Base-by-base conservation (phyloP, 1,139 yeast genomes). In the Trichomonascaceae sp. region DNA sequence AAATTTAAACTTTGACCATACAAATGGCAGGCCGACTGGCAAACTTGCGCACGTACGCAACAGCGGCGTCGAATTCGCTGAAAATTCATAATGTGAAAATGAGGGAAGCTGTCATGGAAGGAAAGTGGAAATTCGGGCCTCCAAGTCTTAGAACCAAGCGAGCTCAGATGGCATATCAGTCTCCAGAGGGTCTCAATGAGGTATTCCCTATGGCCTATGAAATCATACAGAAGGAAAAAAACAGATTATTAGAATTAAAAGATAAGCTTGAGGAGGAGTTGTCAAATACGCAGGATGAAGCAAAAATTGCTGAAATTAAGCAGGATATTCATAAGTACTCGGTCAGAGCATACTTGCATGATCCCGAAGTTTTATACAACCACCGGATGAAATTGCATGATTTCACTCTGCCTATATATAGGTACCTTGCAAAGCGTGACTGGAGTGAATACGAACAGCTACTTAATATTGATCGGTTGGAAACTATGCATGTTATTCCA, bases 381-480 rank as follows among this genome's bases (percentile, higher is more conserved):
- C 74, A 80, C 53, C 65, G 73, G 27, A 69, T 79, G 4, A 73
- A 74, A 15, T 19, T 45, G 15, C 24, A 46, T 19, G 96, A 93
- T 70, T 78, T 83, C 66, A 69, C 80, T 2, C 83, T 82, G 63
- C 96, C 97, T 3, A 88, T 91, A 17, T 91, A 85, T 72, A 81
- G 96, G 68, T 74, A 81, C 50, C 74, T 81, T 59, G 81, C 87
- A 54, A 74, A 80, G 63, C 73, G 84, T 58, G 79, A 85, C 61
- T 93, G 98, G 97, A 79, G 81, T 66, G 70, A 75, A 9, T 76
- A 84, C 60, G 85, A 81, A 50, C 79, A 81, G 69, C 83, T 86
- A 82, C 66, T 87, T 53, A 74, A 83, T 54, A 86, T 88, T 88
- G 98, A 93, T 74, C 83, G 98, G 73, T 72, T 95, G 57, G 99